Base-by-base conservation (phyloP, 2,329 filamentous ascomycete genomes). In the Aspergillus niger region DNA sequence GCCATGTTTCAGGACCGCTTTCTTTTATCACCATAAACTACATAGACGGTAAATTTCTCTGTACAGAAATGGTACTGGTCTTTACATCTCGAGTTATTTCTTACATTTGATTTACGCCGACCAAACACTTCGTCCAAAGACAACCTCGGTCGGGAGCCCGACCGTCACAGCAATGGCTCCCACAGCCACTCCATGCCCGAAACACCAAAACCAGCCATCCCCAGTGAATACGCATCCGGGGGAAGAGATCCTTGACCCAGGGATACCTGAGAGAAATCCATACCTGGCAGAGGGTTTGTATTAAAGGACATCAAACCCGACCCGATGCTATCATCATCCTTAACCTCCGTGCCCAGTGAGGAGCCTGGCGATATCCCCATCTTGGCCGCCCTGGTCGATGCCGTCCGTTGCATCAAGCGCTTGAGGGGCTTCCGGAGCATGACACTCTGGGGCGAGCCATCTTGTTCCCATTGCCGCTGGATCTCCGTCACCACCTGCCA, bases 401-500 rank as follows among this genome's bases (percentile, higher is more conserved):
- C 53, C 2, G 65, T 58, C 8, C 65, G 62, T 28, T 66, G 50
- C 63, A 70, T 69, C 41, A 70, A 17, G n/a, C 57, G 62, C 11
- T 44, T 28, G 5, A 70, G 49, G 2, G 61, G 61, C 26, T 64
- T 65, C 20, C 66, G 52, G 8, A 68, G 60, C 24, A 62, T 55
- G 4, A 55, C 28, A 26, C 65, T 55, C 3, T 58, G 59, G 11
- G 47, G 51, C 2, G 48, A 24, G 11, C 59, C 58, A 5, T 59
- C 32, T 5, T 53, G 43, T 22, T 58, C 52, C 66, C 63, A 68
- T 8, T 63, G 56, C 8, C 70, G 60, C 26, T 65, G 64, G 17
- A 68, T 66, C 17, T 63, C 62, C 8, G 52, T 64, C 43, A 69
- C 67, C 41, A 69, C 64, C 13, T 72, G 67, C 65, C 67, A 69